Base-by-base conservation (phyloP, 1,284 basidiomycete genomes). In the Ustilago cynodontis region DNA sequence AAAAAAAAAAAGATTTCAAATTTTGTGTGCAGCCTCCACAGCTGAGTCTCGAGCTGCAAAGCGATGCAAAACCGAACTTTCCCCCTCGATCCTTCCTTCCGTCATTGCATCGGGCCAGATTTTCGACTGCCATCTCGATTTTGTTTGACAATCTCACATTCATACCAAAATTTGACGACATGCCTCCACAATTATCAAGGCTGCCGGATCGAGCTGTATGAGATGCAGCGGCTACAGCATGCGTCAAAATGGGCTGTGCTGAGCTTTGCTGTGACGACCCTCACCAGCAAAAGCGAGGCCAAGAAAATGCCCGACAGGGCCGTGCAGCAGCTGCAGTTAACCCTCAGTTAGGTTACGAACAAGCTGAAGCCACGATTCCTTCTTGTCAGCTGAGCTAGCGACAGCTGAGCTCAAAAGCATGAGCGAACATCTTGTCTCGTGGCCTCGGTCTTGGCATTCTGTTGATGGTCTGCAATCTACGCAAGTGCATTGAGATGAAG, bases 41-140 rank as follows among this genome's bases (percentile, higher is more conserved):
- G 47, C 47, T 49, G 13, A 45, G n/a, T 45, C 11, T 45, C 22
- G n/a, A 22, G 43, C 43, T 20, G n/a, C 3, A 37, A 37, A 14
- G 35, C 8, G 20, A 26, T 49, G 47, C 47, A 49, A 49, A 49
- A 49, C 47, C 47, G 47, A 49, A 49, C 24, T 26, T 49, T 49
- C n/a, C n/a, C n/a, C n/a, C n/a, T n/a, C n/a, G n/a, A n/a, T n/a
- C n/a, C n/a, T 49, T 3, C 47, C 26, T 49, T 8, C 47, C 47
- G 11, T 13, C 22, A 49, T 22, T 14, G 14, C 7, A 43, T 49
- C 47, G 47, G 47, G 47, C 11, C 24, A 49, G 41, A 6, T n/a
- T 20, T n/a, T 7, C 8, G 41, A 7, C 7, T 5, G 6, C 7
- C 7, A 43, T 43, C 41, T n/a, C 7, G 41, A 43, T 43, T 9